phyloP scores from a whole-genome alignment of 1,284 basidiomycete genomes.

The Naganishia cerealis region DNA sequence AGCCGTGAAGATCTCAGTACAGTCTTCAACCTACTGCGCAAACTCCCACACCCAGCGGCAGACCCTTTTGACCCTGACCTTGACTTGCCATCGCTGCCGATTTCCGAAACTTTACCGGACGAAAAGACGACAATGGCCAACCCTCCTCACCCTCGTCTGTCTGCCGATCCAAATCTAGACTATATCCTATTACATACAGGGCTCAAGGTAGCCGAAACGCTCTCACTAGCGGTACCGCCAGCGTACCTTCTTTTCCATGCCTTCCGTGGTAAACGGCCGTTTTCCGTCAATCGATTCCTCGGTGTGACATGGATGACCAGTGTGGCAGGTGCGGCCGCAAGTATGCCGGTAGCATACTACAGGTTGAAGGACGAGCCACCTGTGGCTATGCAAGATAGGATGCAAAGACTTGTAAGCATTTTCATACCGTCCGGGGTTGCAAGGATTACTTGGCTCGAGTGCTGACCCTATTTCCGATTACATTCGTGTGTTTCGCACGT shows the following conservation, averaged over 20 bases:
- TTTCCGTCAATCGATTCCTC: conserved; percentile 45
- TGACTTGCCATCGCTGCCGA: neutral
- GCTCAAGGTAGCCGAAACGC: conserved; percentile 43
- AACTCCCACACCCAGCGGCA: neutral
- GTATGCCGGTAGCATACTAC: conserved; percentile 39
- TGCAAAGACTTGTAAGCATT: conserved; percentile 45
- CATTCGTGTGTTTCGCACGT: conserved; percentile 2
- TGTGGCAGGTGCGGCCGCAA: conserved; percentile 36
- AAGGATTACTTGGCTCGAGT: neutral
- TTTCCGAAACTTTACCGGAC: neutral
- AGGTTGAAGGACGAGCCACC: conserved; percentile 40
- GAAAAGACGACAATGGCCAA: conserved; percentile 21
- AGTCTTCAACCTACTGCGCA: neutral
- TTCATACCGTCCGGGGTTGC: neutral
- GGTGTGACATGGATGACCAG: conserved; percentile 34
- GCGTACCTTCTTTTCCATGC: conserved; percentile 42
- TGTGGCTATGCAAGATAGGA: conserved; percentile 41
- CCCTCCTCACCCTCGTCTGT: conserved; percentile 25
- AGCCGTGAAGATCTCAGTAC: too few species aligned
- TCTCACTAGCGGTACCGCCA: conserved; percentile 45
- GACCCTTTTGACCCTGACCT: neutral
- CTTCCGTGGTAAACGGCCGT: conserved; percentile 37
- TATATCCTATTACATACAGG: conserved; percentile 33
- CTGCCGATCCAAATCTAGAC: conserved; percentile 21
- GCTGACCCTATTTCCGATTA: neutral